Base-by-base conservation (phyloP, 768 basidiomycete species). In the Saitozyma podzolica region DNA sequence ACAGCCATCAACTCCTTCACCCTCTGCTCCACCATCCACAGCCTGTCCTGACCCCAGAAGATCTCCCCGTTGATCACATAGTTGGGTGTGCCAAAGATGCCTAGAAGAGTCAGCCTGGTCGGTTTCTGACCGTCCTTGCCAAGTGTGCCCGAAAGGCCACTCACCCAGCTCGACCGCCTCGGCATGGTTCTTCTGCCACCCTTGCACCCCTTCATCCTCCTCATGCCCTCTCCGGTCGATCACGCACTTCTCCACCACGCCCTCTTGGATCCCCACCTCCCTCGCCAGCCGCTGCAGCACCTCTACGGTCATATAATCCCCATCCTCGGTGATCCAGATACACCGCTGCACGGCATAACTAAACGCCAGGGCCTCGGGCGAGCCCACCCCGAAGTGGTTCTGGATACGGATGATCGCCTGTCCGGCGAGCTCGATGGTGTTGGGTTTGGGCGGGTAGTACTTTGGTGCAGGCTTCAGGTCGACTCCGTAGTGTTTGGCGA, bases 31-130 rank as follows among this genome's bases (percentile, higher is more conserved):
- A 69, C 66, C 19, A 67, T 64, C 14, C 48, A 53, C 37, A 74
- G 53, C 41, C 72, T 41, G 56, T 74, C 72, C 50, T 74, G 72
- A 11, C 72, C 72, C 72, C 72, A 74, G 61, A 68, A 74, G 47
- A 74, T 68, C 67, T 70, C 69, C 11, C 69, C 72, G 45, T 74
- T 70, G 47, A 74, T 56, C 11, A 70, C 65, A 37, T 74, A 74
- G 41, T 67, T 74, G 9, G 72, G 72, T 29, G 72, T 74, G 6
- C 72, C 72, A 50, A 74, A 74, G 40, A 74, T 70, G 20, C 65
- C 72, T 70, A 5, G 5, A 2, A 29, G 29, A 29, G 29, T 29
- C 29, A 29, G 29, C 29, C 29, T 29, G 29, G 29, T 29, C 29
- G 2, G 29, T 37, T 0, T 47, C 53, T 45, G 20, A 19, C 9